Conservation (phyloP, 1,284 basidiomycete species). For the Fistulina hepatica region DNA sequence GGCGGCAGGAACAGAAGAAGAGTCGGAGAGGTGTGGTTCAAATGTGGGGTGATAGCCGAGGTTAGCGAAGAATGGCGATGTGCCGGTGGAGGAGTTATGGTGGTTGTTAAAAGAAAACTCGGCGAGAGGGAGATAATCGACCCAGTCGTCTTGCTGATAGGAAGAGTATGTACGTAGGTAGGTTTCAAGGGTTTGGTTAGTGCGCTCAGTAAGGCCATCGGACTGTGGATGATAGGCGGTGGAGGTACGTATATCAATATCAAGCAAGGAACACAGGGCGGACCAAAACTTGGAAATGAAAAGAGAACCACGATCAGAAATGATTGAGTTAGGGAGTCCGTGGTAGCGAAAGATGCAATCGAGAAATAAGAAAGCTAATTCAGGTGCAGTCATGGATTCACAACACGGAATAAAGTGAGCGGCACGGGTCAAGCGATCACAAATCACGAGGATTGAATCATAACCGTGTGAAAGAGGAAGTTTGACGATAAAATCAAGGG, state of each 20-base stretch:
- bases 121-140: conserved; percentile 16
- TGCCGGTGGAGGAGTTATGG: conserved; percentile 16
- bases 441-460: conserved; percentile 27
- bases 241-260: conserved; percentile 13
- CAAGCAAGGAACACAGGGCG: conserved; percentile 13
- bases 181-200: conserved; percentile 1
- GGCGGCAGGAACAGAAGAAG: not conserved
- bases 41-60: conserved; percentile 15
- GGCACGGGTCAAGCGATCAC: conserved; percentile 27
- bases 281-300: conserved; percentile 21
- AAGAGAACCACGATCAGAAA: conserved; percentile 19
- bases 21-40: too few relatives aligned
- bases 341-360: conserved; percentile 20
- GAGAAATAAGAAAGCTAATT: conserved; percentile 19
- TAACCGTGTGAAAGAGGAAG: conserved; percentile 24
- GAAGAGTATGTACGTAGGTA: conserved; percentile 4
- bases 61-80: conserved; percentile 15
- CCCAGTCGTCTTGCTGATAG: not conserved
- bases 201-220: conserved; percentile 33
- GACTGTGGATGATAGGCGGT: conserved; percentile 30
- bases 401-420: conserved; percentile 22
- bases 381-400: conserved; percentile 21
- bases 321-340: conserved; percentile 21
- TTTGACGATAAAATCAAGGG: conserved; percentile 29
- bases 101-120: conserved; percentile 26